Percentiles rank a stretch among this genome's conserved stretches.
Evolutionary conservation across 352 stramenopile genomes (phyloP).

Genomic region (Phytophthora ohioensis): DNA sequence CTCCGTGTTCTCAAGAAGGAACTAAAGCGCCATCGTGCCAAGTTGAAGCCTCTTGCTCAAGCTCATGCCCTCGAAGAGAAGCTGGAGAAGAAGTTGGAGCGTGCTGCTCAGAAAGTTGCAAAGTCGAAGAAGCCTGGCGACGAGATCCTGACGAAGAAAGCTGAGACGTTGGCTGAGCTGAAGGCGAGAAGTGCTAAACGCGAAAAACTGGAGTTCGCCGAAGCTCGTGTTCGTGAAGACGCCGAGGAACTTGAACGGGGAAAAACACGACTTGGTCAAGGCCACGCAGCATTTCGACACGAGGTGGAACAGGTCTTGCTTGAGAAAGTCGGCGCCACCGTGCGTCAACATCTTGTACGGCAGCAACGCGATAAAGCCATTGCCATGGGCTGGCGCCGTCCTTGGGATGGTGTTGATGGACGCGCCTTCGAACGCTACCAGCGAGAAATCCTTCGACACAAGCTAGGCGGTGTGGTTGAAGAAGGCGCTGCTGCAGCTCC

Average conservation of each 20-base stretch:
- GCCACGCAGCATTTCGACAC: conserved; percentile 64
- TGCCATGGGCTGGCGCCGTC: conserved; percentile 60
- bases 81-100: conserved; percentile 33
- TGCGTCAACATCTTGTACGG: conserved; percentile 59
- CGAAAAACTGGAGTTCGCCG: conserved; percentile 45
- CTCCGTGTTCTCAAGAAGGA: conserved; percentile 55
- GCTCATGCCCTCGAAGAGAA: conserved; percentile 31
- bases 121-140: conserved; percentile 6
- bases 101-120: conserved; percentile 22
- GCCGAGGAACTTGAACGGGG: conserved; percentile 52
- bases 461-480: conserved; percentile 38
- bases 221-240: conserved; percentile 52
- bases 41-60: conserved; percentile 34
- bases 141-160: conserved; percentile 5
- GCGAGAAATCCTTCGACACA: conserved; percentile 48
- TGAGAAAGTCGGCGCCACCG: conserved; percentile 55
- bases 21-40: conserved; percentile 37
- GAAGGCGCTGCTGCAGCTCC: conserved; percentile 19
- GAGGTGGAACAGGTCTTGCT: conserved; percentile 68
- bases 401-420: conserved; percentile 72
- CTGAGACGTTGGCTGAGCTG: conserved; percentile 46
- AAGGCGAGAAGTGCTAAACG: conserved; percentile 47
- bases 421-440: conserved; percentile 74
- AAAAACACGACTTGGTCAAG: conserved; percentile 56
- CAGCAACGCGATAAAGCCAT: conserved; percentile 76